A percentile compares a stretch with the other conserved stretches of the same genome.
Conservation (phyloP, 2,329 filamentous ascomycete genomes). For the Xylariales sp. region DNA sequence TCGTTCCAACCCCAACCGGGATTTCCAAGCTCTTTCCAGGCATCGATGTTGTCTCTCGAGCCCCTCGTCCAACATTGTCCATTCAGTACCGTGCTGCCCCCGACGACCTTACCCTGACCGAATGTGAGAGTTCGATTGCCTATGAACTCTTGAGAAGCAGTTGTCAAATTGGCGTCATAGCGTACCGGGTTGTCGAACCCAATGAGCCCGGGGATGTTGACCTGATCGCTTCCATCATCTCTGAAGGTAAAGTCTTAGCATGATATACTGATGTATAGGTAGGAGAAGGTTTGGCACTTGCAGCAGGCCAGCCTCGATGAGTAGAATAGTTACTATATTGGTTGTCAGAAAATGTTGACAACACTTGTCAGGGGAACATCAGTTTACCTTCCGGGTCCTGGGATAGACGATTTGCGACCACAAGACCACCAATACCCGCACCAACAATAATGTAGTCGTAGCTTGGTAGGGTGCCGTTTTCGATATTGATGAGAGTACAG, state of each 20-base stretch:
- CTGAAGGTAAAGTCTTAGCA: slow-evolving; percentile 9
- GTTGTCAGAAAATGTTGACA: too few relatives aligned
- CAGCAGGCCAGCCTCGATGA: slow-evolving; percentile 22
- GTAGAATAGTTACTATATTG: slow-evolving; percentile 18
- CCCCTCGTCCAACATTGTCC: slow-evolving; percentile 37
- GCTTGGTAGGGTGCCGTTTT: slow-evolving; percentile 12
- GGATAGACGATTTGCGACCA: slow-evolving; percentile 22
- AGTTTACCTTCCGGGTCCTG: slow-evolving; percentile 17
- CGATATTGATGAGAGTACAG: slow-evolving; percentile 10
- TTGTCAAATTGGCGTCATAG: slow-evolving; percentile 27
- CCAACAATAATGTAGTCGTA: slow-evolving; percentile 25
- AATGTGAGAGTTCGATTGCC: slow-evolving; percentile 30
- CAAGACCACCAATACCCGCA: slow-evolving; percentile 21
- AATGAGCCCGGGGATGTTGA: slow-evolving; percentile 20
- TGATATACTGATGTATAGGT: background rate
- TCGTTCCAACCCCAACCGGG: slow-evolving; percentile 37
- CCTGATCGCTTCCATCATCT: slow-evolving; percentile 22
- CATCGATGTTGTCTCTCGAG: slow-evolving; percentile 34
- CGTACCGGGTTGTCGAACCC: slow-evolving; percentile 18
- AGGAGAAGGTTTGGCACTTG: slow-evolving; percentile 11
- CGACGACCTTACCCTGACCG: slow-evolving; percentile 33
- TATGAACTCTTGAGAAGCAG: slow-evolving; percentile 26
- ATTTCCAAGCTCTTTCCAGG: slow-evolving; percentile 38
- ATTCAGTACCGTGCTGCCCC: slow-evolving; percentile 36
- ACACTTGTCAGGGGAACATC: too few relatives aligned